Evolutionary conservation across 2,329 filamentous ascomycete genomes (phyloP).

Genomic region (Kalmusia sp.): DNA sequence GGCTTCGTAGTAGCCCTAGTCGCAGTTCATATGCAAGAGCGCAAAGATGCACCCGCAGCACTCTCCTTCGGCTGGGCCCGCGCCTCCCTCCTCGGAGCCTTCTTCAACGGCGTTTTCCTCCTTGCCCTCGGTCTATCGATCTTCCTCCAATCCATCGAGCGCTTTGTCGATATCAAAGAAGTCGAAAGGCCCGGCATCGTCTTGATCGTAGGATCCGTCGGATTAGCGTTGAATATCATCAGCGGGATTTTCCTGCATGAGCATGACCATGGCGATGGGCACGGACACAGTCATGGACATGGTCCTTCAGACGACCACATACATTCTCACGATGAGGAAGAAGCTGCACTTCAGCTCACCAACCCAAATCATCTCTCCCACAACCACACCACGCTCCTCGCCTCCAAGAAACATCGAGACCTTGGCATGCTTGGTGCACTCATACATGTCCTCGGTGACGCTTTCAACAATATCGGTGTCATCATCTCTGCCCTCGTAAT

Average conservation of each 20-base stretch:
- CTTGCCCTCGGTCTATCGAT: constrained; percentile 76
- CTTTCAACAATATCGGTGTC: constrained; percentile 78
- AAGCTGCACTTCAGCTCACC: neutral
- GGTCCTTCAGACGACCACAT: constrained; percentile 38
- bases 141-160: constrained; percentile 74
- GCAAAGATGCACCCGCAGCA: constrained; percentile 61
- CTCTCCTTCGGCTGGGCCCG: constrained; percentile 80
- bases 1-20: constrained; percentile 71
- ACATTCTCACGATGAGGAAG: constrained; percentile 22
- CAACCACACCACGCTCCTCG: constrained; percentile 29
- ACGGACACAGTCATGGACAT: constrained; percentile 31
- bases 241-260: constrained; percentile 69
- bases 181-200: constrained; percentile 71
- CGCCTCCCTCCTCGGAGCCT: constrained; percentile 75
- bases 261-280: constrained; percentile 51
- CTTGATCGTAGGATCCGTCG: constrained; percentile 72
- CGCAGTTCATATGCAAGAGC: constrained; percentile 66
- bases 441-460: constrained; percentile 75
- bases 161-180: constrained; percentile 65
- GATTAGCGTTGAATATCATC: constrained; percentile 71
- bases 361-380: constrained; percentile 30
- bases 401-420: constrained; percentile 50
- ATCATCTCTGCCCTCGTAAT: constrained; percentile 74
- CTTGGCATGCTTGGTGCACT: constrained; percentile 76
- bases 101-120: constrained; percentile 81